These are phyloP conservation scores for Solanum hybrid DNA, from an alignment of 305 asterid species.

Conservation along the genomic window DNA sequence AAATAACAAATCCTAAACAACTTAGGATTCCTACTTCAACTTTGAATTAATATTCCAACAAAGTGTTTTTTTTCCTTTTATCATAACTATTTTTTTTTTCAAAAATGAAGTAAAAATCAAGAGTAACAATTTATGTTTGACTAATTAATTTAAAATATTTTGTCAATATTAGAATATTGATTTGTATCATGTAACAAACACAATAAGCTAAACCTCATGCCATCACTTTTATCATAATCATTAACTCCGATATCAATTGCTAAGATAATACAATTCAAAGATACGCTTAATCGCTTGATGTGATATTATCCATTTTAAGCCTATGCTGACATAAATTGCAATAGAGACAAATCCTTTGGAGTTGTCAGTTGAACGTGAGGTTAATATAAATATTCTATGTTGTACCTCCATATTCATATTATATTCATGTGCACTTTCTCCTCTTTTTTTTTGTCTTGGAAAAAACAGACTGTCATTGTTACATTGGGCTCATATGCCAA, in stretches of 20 bases:
- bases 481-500: background rate
- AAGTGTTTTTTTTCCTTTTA: background rate
- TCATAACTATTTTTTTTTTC: background rate
- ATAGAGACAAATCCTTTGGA: slow-evolving; percentile 7
- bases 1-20: background rate
- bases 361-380: slow-evolving; percentile 19
- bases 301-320: background rate
- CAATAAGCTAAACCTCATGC: background rate
- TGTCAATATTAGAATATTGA: background rate
- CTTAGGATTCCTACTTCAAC: background rate
- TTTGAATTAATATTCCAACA: background rate
- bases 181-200: background rate
- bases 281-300: rapidly evolving
- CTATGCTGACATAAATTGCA: slow-evolving; percentile 1
- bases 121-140: background rate
- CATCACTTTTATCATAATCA: background rate
- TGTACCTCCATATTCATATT: background rate
- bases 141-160: too few relatives aligned
- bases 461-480: background rate
- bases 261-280: background rate
- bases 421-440: slow-evolving; percentile 13
- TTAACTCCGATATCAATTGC: background rate
- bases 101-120: background rate
- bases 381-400: background rate
- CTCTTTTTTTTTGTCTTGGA: background rate